Evolutionary conservation across 2,329 filamentous ascomycete genomes (phyloP).

Genomic region (Trichoderma asperellum): DNA sequence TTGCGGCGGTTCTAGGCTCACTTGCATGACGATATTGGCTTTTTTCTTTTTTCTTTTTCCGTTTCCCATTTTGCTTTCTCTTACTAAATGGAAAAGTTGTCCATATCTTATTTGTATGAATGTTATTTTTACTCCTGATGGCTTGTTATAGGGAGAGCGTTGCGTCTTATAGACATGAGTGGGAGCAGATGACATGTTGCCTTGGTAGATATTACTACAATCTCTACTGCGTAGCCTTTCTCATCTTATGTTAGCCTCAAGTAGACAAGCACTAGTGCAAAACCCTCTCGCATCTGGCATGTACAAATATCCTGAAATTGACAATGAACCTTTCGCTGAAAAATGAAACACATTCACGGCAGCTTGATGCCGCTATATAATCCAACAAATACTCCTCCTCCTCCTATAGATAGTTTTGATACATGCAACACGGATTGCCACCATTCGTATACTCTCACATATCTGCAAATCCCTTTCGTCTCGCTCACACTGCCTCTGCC

Average conservation of each 20-base stretch:
- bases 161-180: background rate
- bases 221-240: background rate
- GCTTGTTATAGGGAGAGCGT: background rate
- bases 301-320: constrained; percentile 16
- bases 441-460: constrained; percentile 2
- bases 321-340: constrained; percentile 11
- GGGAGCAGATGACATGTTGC: background rate
- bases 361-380: constrained; percentile 8
- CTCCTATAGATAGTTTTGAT: constrained; percentile 7
- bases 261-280: background rate
- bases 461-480: background rate
- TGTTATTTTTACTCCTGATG: background rate
- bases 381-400: constrained; percentile 7
- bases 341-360: constrained; percentile 7
- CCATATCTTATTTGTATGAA: background rate
- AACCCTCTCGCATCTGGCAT: background rate
- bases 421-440: constrained; percentile 12
- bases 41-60: background rate
- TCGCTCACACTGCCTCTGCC: background rate
- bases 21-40: too few species aligned
- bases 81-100: background rate
- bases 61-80: background rate
- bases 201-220: too few species aligned
- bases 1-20: too few species aligned
- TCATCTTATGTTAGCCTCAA: background rate